phyloP scores from a whole-genome alignment of 2,329 filamentous ascomycete species.

The Xylogone sp. region DNA sequence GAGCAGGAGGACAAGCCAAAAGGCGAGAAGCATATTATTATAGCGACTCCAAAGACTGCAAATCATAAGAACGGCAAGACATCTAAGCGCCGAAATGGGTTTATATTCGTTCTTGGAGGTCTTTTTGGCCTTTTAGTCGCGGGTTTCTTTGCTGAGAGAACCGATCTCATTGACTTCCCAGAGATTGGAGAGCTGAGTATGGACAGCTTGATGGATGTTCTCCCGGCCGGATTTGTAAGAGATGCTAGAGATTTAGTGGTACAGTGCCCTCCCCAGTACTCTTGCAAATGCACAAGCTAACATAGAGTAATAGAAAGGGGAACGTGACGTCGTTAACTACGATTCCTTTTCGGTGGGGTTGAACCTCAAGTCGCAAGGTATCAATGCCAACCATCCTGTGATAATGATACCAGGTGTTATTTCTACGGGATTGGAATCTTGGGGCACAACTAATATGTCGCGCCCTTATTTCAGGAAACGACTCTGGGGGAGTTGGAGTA shows the following conservation, averaged over 20 bases:
- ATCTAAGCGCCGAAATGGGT: conserved; percentile 70
- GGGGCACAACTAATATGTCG: conserved; percentile 84
- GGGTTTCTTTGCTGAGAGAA: conserved; percentile 83
- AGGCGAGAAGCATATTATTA: background rate
- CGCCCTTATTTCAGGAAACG: conserved; percentile 90
- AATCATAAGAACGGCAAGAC: conserved; percentile 35
- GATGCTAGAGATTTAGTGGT: conserved; percentile 86
- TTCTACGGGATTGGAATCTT: conserved; percentile 93
- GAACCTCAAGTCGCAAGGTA: conserved; percentile 75
- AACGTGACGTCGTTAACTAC: conserved; percentile 84
- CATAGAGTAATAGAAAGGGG: conserved; percentile 58
- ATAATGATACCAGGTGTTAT: conserved; percentile 98
- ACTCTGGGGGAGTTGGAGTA: conserved; percentile 97
- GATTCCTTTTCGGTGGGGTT: conserved; percentile 91
- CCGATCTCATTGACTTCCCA: conserved; percentile 81
- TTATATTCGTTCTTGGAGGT: conserved; percentile 84
- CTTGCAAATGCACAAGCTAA: background rate
- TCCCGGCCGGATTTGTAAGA: conserved; percentile 79
- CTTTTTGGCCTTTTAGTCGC: conserved; percentile 88
- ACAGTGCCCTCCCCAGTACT: conserved; percentile 31
- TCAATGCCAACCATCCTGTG: conserved; percentile 79
- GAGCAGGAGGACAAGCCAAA: background rate
- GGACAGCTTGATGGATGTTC: conserved; percentile 79
- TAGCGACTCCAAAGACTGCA: background rate
- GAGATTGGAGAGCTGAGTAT: conserved; percentile 71